phyloP scores from a whole-genome alignment of 306 rosid species.

The Cucumis sativus region Cucumber_9930_V3 NC_026661.2:17865001-17865500 shows the following conservation, averaged over 20 bases:
- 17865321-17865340: background rate
- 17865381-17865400: background rate
- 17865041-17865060: conserved; percentile 85
- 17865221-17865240: background rate
- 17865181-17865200: background rate
- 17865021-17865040: conserved; percentile 92
- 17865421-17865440: background rate
- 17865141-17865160: background rate
- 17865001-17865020: conserved; percentile 84
- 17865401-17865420: background rate
- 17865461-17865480: background rate
- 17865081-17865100: conserved; percentile 12
- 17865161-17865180: background rate
- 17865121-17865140: background rate
- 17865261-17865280: background rate
- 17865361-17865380: background rate
- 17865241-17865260: background rate
- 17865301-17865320: background rate
- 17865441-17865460: background rate
- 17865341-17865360: background rate
- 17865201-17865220: background rate
- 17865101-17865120: conserved; percentile 2
- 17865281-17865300: background rate
- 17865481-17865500: background rate
- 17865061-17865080: conserved; percentile 37